A percentile compares a stretch with the other conserved stretches of the same genome.
Evolutionary conservation across 108 stramenopile species (phyloP).

Genomic region (Cyclotella cryptica): DNA sequence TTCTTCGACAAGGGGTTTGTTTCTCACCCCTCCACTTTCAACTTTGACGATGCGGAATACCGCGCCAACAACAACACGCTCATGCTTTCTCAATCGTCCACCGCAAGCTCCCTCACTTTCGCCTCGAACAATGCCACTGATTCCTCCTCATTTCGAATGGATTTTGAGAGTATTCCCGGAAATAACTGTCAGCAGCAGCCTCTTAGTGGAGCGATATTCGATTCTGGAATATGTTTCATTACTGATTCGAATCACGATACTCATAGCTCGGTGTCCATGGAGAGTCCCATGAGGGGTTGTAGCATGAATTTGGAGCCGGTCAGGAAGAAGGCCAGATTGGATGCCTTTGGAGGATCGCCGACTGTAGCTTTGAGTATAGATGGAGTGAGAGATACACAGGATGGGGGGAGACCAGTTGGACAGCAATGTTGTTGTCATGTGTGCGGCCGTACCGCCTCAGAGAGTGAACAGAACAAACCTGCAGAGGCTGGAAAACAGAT

Average conservation of each 20-base stretch:
- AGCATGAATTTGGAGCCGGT: constrained; percentile 12
- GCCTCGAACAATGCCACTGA: background rate
- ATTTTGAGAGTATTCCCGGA: background rate
- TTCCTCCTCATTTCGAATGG: constrained; percentile 16
- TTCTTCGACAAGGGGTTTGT: constrained; percentile 1
- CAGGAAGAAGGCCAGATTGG: background rate
- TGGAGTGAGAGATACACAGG: background rate
- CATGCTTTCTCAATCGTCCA: constrained; percentile 21
- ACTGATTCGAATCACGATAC: constrained; percentile 8
- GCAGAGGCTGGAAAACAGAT: background rate
- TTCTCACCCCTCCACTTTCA: too few relatives aligned
- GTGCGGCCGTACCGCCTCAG: background rate
- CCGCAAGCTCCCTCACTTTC: constrained; percentile 7
- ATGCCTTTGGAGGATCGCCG: background rate
- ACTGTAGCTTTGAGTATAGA: background rate
- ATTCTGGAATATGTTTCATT: constrained; percentile 6
- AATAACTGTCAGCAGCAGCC: background rate
- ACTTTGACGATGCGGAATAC: background rate
- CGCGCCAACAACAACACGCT: constrained; percentile 1
- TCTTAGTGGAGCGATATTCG: constrained; percentile 1
- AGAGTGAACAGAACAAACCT: background rate
- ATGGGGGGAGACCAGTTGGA: background rate
- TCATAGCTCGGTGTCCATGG: constrained; percentile 10
- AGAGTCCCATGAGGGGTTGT: constrained; percentile 11
- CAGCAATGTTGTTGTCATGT: constrained; percentile 5